Percentiles rank a stretch among this genome's conserved stretches.
Evolutionary conservation across 805 yeast genomes (phyloP).

Genomic region (Yarrowia porcina): DNA sequence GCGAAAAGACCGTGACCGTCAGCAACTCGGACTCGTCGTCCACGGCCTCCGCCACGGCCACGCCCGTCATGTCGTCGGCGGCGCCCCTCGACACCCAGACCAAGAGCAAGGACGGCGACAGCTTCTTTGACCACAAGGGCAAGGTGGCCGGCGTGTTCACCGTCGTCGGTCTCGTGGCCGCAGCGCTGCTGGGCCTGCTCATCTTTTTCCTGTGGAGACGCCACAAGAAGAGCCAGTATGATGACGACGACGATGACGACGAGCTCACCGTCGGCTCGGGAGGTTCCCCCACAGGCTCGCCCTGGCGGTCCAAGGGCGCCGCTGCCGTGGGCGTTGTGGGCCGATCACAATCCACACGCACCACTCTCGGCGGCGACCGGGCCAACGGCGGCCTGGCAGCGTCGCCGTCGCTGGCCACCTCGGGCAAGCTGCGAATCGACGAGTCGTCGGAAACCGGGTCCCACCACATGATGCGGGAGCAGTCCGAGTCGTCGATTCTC

Average conservation of each 20-base stretch:
- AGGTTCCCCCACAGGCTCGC: constrained; percentile 14
- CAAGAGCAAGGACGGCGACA: neutral
- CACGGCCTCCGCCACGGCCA: neutral
- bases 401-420: neutral
- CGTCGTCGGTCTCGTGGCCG: constrained; percentile 65
- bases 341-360: neutral
- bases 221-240: neutral
- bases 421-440: constrained; percentile 18
- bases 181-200: constrained; percentile 43
- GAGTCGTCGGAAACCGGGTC: neutral
- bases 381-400: neutral
- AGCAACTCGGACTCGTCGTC: constrained; percentile 28
- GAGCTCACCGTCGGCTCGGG: constrained; percentile 21
- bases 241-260: constrained; percentile 24
- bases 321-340: neutral
- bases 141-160: constrained; percentile 84
- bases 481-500: neutral
- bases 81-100: neutral
- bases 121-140: constrained; percentile 64
- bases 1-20: constrained; percentile 31
- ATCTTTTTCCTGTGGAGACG: constrained; percentile 43
- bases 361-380: neutral
- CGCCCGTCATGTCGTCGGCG: neutral
- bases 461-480: constrained; percentile 15
- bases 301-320: neutral